phyloP scores from a whole-genome alignment of 768 basidiomycete species.

The Leccinum aurantiacum region DNA sequence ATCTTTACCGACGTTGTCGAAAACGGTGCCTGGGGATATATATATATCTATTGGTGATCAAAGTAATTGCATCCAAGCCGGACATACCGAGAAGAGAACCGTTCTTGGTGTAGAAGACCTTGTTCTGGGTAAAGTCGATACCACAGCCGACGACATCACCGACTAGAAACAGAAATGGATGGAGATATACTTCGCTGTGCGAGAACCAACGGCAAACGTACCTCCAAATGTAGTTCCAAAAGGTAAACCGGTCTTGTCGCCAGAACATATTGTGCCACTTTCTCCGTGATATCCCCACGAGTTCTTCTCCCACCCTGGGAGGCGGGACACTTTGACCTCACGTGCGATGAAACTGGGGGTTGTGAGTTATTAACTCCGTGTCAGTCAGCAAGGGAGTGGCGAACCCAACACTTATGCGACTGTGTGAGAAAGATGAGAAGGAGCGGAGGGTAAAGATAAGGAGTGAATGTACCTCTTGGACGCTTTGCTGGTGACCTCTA shows the following conservation, averaged over 20 bases:
- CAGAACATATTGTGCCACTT: conserved; percentile 76
- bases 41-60: conserved; percentile 12
- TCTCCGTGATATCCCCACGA: conserved; percentile 96
- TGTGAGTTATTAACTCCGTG: conserved; percentile 13
- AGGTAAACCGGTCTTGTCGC: conserved; percentile 65
- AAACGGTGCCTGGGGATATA: conserved; percentile 53
- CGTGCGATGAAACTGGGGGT: conserved; percentile 60
- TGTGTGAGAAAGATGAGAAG: conserved; percentile 32
- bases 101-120: conserved; percentile 90
- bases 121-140: conserved; percentile 79
- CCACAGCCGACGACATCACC: conserved; percentile 92
- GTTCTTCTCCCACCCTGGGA: conserved; percentile 83
- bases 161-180: conserved; percentile 42
- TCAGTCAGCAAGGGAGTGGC: conserved; percentile 19
- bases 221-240: conserved; percentile 84
- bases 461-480: conserved; percentile 63
- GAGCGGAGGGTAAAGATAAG: background rate
- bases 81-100: conserved; percentile 63
- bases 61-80: background rate
- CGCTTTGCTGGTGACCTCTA: conserved; percentile 77
- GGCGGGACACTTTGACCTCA: conserved; percentile 64
- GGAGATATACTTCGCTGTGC: background rate
- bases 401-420: conserved; percentile 82
- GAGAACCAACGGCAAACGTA: conserved; percentile 38
- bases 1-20: conserved; percentile 68